Conservation (phyloP, 2,329 filamentous ascomycete genomes). For the Ophiostoma ulmi region DNA sequence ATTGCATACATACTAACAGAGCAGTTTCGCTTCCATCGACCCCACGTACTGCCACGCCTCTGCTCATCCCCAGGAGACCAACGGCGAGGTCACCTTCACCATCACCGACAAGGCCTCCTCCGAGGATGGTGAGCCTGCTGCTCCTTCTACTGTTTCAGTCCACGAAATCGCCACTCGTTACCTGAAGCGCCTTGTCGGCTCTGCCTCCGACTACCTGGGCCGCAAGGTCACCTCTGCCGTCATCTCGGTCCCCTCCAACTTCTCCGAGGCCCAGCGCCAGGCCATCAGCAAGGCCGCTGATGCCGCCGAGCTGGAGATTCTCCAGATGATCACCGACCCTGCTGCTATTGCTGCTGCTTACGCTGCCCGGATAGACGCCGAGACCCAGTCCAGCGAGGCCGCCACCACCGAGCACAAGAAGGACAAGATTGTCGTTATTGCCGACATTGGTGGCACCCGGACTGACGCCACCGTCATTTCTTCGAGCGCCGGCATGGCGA, state of each 20-base stretch:
- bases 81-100: slow-evolving; percentile 70
- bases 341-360: slow-evolving; percentile 85
- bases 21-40: slow-evolving; percentile 87
- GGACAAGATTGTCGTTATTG: slow-evolving; percentile 89
- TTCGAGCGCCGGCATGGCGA: slow-evolving; percentile 93
- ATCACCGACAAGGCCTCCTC: slow-evolving; percentile 69
- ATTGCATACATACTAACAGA: background rate
- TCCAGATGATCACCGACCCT: slow-evolving; percentile 90
- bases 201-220: slow-evolving; percentile 83
- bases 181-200: slow-evolving; percentile 71
- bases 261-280: slow-evolving; percentile 77
- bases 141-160: slow-evolving; percentile 64
- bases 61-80: slow-evolving; percentile 75
- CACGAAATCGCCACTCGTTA: slow-evolving; percentile 81
- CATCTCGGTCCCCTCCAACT: slow-evolving; percentile 90
- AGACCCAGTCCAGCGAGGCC: slow-evolving; percentile 84
- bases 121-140: slow-evolving; percentile 29
- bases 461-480: slow-evolving; percentile 88
- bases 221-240: slow-evolving; percentile 87
- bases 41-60: slow-evolving; percentile 91
- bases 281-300: slow-evolving; percentile 73
- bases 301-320: slow-evolving; percentile 76
- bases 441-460: slow-evolving; percentile 86
- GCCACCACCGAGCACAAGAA: slow-evolving; percentile 66
- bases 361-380: slow-evolving; percentile 75